A percentile compares a stretch with the other conserved stretches of the same genome.
These are phyloP conservation scores for Penicillium sp. DNA, from an alignment of 2,329 filamentous ascomycete genomes.

Conservation along the genomic window DNA sequence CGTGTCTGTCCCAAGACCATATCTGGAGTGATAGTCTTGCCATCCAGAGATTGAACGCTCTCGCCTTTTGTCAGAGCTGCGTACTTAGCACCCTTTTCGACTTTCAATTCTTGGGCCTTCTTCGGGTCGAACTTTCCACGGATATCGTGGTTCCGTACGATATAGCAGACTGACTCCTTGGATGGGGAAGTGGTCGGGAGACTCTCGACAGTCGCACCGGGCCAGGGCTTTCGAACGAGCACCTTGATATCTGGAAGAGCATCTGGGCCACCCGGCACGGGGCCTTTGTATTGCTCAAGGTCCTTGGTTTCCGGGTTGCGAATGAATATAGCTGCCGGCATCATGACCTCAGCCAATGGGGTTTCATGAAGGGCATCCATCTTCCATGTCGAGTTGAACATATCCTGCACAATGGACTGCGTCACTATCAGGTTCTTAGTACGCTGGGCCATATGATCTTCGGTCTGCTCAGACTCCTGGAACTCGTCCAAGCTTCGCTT, in stretches of 20 bases:
- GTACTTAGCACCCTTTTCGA: conserved; percentile 60
- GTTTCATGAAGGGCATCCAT: conserved; percentile 67
- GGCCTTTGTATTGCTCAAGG: conserved; percentile 68
- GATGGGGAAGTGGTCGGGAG: conserved; percentile 69
- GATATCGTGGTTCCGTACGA: conserved; percentile 71
- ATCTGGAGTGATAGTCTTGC: conserved; percentile 71
- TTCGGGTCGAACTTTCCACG: conserved; percentile 75
- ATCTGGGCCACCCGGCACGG: conserved; percentile 53
- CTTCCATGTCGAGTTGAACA: conserved; percentile 76
- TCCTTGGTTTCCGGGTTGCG: conserved; percentile 60
- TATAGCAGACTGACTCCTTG: conserved; percentile 74
- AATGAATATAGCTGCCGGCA: conserved; percentile 69
- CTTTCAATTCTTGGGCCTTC: conserved; percentile 62
- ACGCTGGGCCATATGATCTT: conserved; percentile 18
- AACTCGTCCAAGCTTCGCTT: conserved; percentile 54
- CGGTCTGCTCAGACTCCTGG: conserved; percentile 20
- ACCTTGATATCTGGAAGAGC: conserved; percentile 65
- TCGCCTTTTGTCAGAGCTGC: conserved; percentile 60
- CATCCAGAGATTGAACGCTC: conserved; percentile 62
- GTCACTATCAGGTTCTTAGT: conserved; percentile 51
- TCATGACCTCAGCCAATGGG: conserved; percentile 62
- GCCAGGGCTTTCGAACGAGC: conserved; percentile 74
- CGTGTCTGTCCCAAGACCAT: conserved; percentile 74
- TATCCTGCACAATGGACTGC: conserved; percentile 65
- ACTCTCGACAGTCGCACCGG: conserved; percentile 60